Evolutionary conservation across 2,329 filamentous ascomycete species (phyloP).

Genomic region (Trichoderma breve): DNA sequence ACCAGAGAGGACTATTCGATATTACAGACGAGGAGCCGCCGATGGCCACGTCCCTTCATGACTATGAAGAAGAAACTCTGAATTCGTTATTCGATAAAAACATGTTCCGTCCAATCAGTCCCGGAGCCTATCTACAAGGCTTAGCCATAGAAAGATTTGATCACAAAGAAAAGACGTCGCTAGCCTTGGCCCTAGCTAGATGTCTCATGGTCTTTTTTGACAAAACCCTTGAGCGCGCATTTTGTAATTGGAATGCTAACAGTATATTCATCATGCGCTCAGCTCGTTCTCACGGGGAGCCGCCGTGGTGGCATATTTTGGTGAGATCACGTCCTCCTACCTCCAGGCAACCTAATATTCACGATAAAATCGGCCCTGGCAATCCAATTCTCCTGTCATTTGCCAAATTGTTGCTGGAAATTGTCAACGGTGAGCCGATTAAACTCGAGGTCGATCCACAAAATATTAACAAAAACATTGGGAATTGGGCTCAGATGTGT

Average conservation of each 20-base stretch:
- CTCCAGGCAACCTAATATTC: neutral
- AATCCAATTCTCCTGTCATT: conserved; percentile 17
- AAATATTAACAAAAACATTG: neutral
- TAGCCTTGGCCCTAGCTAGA: conserved; percentile 9
- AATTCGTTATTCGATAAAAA: conserved; percentile 11
- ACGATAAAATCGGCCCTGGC: conserved; percentile 1
- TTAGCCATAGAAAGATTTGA: conserved; percentile 6
- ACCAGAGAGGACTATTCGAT: conserved; percentile 13
- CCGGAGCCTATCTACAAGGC: neutral
- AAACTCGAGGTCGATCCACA: neutral
- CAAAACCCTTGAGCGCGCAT: conserved; percentile 12
- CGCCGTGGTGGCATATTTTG: neutral
- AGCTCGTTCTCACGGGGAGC: neutral
- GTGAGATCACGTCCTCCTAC: neutral
- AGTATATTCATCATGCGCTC: conserved; percentile 14
- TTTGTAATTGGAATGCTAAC: conserved; percentile 4
- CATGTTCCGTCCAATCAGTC: conserved; percentile 5
- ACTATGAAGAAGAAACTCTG: conserved; percentile 11
- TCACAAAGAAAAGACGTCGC: conserved; percentile 7
- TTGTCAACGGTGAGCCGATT: conserved; percentile 14
- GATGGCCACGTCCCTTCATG: neutral
- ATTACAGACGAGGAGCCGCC: conserved; percentile 13
- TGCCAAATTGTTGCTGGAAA: conserved; percentile 15
- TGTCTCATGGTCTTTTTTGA: conserved; percentile 18
- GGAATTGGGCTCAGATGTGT: conserved; percentile 15